A percentile compares a stretch with the other conserved stretches of the same genome.
Evolutionary conservation across 148 eudicot genomes (phyloP).

Genomic region (Euryodendron excelsum): DNA sequence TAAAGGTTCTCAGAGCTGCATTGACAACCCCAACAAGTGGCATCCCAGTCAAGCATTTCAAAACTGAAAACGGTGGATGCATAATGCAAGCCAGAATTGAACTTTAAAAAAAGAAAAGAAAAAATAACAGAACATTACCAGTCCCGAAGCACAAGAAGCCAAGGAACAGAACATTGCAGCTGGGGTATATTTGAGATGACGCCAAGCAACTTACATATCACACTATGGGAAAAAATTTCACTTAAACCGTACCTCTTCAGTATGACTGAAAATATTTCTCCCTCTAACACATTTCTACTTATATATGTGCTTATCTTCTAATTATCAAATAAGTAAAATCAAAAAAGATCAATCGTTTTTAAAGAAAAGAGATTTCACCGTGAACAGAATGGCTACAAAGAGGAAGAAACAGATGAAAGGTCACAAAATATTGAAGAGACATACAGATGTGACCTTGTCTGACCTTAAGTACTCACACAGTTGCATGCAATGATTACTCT

Average conservation of each 20-base stretch:
- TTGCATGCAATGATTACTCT: not conserved
- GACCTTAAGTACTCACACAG: not conserved
- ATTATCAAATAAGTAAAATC: not conserved
- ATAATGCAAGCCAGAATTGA: not conserved
- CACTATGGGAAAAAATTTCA: not conserved
- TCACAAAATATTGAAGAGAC: not conserved
- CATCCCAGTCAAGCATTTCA: not conserved
- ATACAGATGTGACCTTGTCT: not conserved
- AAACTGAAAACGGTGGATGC: not conserved
- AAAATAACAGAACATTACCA: not conserved
- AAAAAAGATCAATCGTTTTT: not conserved
- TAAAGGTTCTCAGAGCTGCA: not conserved
- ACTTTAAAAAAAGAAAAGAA: not conserved
- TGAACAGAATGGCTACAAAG: not conserved
- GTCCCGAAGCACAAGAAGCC: not conserved
- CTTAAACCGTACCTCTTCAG: too few species aligned
- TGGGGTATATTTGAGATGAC: not conserved
- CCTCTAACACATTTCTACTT: not conserved
- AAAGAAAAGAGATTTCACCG: not conserved
- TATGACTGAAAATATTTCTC: not conserved
- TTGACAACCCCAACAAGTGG: not conserved
- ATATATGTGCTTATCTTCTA: not conserved
- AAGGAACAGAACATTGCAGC: too few species aligned
- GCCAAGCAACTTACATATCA: not conserved
- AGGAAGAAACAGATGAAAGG: not conserved